Conservation (phyloP, 2,329 filamentous ascomycete species). For the Pochonia chlamydosporia region DNA sequence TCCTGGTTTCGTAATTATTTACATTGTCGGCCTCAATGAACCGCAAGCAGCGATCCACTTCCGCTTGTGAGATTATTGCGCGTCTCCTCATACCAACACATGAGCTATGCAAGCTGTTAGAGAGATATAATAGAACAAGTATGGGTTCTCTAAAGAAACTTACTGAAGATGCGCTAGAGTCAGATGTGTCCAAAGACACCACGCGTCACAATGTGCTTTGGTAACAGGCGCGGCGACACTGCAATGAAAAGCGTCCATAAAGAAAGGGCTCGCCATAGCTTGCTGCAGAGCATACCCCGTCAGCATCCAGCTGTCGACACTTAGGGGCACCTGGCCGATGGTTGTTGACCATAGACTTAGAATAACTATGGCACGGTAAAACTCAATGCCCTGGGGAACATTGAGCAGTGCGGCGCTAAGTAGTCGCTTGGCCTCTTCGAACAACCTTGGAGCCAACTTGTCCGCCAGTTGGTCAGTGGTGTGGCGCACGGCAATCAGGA, state of each 20-base stretch:
- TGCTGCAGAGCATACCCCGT: conserved; percentile 21
- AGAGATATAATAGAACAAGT: not conserved
- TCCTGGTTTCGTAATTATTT: conserved; percentile 19
- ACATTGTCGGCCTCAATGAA: conserved; percentile 10
- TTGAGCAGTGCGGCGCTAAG: conserved; percentile 11
- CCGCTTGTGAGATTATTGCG: conserved; percentile 13
- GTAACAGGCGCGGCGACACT: not conserved
- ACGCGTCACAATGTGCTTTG: conserved; percentile 8
- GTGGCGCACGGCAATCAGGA: conserved; percentile 19
- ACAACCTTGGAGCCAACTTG: conserved; percentile 15
- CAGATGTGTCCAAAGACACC: conserved; percentile 23
- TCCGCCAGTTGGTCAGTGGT: conserved; percentile 17
- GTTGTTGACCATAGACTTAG: conserved; percentile 22
- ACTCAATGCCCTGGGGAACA: conserved; percentile 14
- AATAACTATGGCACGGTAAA: conserved; percentile 19
- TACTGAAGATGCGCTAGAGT: conserved; percentile 22
- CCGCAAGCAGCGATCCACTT: conserved; percentile 15
- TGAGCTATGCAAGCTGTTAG: conserved; percentile 11
- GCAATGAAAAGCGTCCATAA: conserved; percentile 7
- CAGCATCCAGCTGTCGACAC: conserved; percentile 21
- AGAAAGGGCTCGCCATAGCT: conserved; percentile 16
- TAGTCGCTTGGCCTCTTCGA: conserved; percentile 17
- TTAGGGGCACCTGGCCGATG: conserved; percentile 18
- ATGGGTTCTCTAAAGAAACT: not conserved
- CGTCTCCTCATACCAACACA: conserved; percentile 20